Evolutionary conservation across 2,329 filamentous ascomycete species (phyloP).

Genomic region (Neonectria magnoliae): DNA sequence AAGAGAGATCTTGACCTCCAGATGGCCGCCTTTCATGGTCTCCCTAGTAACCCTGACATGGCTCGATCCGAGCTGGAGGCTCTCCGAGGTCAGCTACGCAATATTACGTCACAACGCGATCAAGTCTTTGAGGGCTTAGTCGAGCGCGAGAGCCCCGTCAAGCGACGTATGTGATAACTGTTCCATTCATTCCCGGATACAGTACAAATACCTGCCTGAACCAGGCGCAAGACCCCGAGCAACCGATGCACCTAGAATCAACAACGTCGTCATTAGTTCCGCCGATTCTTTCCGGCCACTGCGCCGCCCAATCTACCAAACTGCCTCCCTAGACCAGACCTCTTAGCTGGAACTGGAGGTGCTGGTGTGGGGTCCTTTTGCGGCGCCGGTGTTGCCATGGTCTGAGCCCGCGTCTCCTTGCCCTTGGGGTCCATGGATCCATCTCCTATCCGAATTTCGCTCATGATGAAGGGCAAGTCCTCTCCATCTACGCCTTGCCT

Average conservation of each 20-base stretch:
- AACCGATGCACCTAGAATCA: conserved; percentile 22
- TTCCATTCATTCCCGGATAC: conserved; percentile 4
- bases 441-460: conserved; percentile 56
- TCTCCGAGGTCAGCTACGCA: conserved; percentile 70
- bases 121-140: conserved; percentile 79
- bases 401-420: conserved; percentile 52
- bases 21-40: conserved; percentile 72
- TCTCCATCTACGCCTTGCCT: conserved; percentile 64
- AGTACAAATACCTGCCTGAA: conserved; percentile 14
- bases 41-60: conserved; percentile 76
- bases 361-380: conserved; percentile 59
- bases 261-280: conserved; percentile 46
- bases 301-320: conserved; percentile 78
- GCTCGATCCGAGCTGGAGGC: conserved; percentile 77
- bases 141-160: conserved; percentile 66
- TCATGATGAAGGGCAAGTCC: conserved; percentile 56
- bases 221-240: conserved; percentile 6
- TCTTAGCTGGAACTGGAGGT: conserved; percentile 63
- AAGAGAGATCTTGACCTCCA: conserved; percentile 71
- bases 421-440: conserved; percentile 51
- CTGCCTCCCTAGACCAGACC: conserved; percentile 72
- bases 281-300: conserved; percentile 70
- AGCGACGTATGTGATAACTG: conserved; percentile 45
- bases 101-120: conserved; percentile 72
- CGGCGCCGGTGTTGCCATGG: conserved; percentile 53